Conservation (phyloP, 805 yeast species). For the Wickerhamiella cacticola region DNA sequence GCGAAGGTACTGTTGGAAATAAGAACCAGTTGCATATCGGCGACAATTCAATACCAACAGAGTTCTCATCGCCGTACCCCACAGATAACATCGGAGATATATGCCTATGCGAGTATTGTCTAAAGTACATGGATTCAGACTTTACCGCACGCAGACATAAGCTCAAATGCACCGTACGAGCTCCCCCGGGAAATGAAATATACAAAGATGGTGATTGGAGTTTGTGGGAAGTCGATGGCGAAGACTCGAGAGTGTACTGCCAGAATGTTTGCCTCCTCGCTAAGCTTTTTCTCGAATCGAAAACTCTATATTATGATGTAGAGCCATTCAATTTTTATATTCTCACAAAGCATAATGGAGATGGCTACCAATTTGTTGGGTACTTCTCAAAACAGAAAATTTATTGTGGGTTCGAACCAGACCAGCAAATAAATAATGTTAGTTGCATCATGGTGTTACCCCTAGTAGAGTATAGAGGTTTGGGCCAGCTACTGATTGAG, state of each 20-base stretch:
- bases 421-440: slow-evolving; percentile 49
- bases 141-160: slow-evolving; percentile 57
- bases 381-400: slow-evolving; percentile 80
- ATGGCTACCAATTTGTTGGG: slow-evolving; percentile 73
- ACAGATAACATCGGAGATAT: slow-evolving; percentile 48
- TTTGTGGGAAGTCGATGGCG: slow-evolving; percentile 87
- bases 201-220: slow-evolving; percentile 61
- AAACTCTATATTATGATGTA: slow-evolving; percentile 86
- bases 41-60: slow-evolving; percentile 64
- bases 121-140: slow-evolving; percentile 64
- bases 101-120: slow-evolving; percentile 72
- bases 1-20: slow-evolving; percentile 26
- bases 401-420: slow-evolving; percentile 7
- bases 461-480: slow-evolving; percentile 73
- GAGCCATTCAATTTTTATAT: slow-evolving; percentile 90
- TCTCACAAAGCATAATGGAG: slow-evolving; percentile 56
- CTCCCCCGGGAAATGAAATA: slow-evolving; percentile 88
- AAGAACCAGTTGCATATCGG: slow-evolving; percentile 43
- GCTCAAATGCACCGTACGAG: slow-evolving; percentile 54
- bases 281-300: slow-evolving; percentile 78
- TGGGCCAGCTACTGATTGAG: slow-evolving; percentile 78
- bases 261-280: slow-evolving; percentile 85
- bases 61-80: slow-evolving; percentile 92
- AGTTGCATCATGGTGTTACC: slow-evolving; percentile 89
- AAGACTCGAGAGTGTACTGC: slow-evolving; percentile 68